Evolutionary conservation across 129 eudicot species (phyloP), one percentile per base, ranked within the genome.

Genomic region (Flaveria sonorensis): DNA sequence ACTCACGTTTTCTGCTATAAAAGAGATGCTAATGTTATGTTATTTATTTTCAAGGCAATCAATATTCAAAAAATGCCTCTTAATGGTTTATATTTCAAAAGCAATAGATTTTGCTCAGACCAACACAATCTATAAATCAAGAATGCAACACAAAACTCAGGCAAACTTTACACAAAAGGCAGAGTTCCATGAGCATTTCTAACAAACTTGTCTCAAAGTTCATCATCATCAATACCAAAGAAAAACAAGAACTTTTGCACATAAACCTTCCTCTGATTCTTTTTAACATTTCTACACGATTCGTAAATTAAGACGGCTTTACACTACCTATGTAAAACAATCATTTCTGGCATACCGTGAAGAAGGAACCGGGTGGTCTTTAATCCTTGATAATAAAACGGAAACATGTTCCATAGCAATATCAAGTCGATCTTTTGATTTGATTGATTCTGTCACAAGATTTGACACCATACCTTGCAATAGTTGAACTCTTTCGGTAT

Each of bases 381-480:
- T 86, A 52, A 95, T 75, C 76, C 88, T 87, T 24, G 96, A 86
- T 63, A 95, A 76, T 51, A 95, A 90, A 63, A 86, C 72, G 0
- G 99, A 89, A 30, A 95, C 88, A 68, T 95, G 89, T 75, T 95
- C 97, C 8, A 88, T 85, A 2, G 97, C 97, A 19, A 89, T 71
- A 74, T 89, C 96, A 63, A 95, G 87, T 65, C 97, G 89, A 15
- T 95, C 97, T 67, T 77, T 87, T 10, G 99, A 95, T 78, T 92
- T 95, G 55, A 88, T 82, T 3, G 97, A 89, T 82, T 95, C 99
- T 4, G 96, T 76, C 53, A 95, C 79, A 30, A 95, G 89, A 74
- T 68, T 81, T 15, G 96, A 88, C 56, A 92, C 94, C 96, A 95
- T 95, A 60, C 90, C 88, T 82, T 92, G 94, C 80, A 95, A 77